phyloP scores from a whole-genome alignment of 2,329 filamentous ascomycete genomes.

The Eurotiales sp. region DNA sequence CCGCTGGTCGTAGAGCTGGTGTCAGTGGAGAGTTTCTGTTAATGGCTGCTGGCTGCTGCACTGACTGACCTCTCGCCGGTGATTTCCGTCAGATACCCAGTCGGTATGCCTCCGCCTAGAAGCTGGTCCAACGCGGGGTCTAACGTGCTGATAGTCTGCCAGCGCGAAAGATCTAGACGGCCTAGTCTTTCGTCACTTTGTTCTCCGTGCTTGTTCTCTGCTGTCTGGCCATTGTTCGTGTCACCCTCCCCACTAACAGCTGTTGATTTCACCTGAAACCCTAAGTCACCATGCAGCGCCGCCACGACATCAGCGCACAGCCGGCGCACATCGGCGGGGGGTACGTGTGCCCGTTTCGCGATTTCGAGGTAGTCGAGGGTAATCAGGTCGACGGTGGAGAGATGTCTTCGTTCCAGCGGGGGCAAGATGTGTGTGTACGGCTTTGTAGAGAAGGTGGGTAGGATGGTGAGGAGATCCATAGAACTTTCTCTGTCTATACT shows the following conservation, averaged over 20 bases:
- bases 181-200: slow-evolving; percentile 22
- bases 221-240: slow-evolving; percentile 6
- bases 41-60: too few relatives aligned
- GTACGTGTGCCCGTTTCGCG: slow-evolving; percentile 78
- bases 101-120: slow-evolving; percentile 74
- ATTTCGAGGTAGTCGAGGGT: slow-evolving; percentile 78
- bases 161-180: slow-evolving; percentile 36
- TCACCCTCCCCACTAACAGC: too few relatives aligned
- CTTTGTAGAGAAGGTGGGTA: slow-evolving; percentile 72
- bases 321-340: slow-evolving; percentile 73
- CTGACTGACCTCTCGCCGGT: slow-evolving; percentile 76
- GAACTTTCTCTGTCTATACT: slow-evolving; percentile 12
- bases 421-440: slow-evolving; percentile 72
- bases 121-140: slow-evolving; percentile 67
- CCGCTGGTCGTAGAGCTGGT: slow-evolving; percentile 52
- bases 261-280: slow-evolving; percentile 34
- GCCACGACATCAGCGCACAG: slow-evolving; percentile 64
- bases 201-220: slow-evolving; percentile 19
- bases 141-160: slow-evolving; percentile 71
- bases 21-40: background rate
- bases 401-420: slow-evolving; percentile 69
- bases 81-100: slow-evolving; percentile 80
- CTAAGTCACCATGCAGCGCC: slow-evolving; percentile 63
- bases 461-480: slow-evolving; percentile 72
- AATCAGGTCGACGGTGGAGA: slow-evolving; percentile 81